A percentile compares a stretch with the other conserved stretches of the same genome.
These are phyloP conservation scores for Wolfiporia cocos DNA, from an alignment of 1,284 basidiomycete species.

Conservation along the genomic window DNA sequence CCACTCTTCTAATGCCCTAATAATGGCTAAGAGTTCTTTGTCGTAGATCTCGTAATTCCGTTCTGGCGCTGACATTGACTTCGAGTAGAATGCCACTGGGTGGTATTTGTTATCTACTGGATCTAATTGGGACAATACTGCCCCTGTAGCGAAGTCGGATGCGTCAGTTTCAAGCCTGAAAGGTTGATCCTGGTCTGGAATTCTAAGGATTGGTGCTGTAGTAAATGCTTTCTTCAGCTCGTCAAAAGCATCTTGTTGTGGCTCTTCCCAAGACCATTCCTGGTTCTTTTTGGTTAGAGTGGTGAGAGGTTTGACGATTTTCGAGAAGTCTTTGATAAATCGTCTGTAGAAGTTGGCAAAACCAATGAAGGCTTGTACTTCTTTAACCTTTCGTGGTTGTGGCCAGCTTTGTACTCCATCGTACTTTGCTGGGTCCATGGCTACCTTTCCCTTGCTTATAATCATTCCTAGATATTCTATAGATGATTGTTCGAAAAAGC, in stretches of 20 bases:
- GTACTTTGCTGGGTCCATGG: constrained; percentile 32
- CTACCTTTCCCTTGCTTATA: constrained; percentile 19
- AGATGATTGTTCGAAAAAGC: constrained; percentile 23
- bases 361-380: constrained; percentile 27
- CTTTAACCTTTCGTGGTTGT: constrained; percentile 16
- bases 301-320: constrained; percentile 23
- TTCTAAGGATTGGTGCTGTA: background rate
- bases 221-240: background rate
- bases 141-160: background rate
- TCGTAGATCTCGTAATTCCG: constrained; percentile 23
- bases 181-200: background rate
- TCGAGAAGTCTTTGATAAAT: constrained; percentile 21
- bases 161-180: background rate
- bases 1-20: constrained; percentile 27
- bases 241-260: background rate
- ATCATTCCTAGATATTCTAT: constrained; percentile 35
- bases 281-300: constrained; percentile 9
- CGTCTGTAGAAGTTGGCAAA: constrained; percentile 4
- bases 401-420: constrained; percentile 29
- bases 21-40: constrained; percentile 20
- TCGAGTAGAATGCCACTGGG: background rate
- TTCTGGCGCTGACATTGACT: background rate
- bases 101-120: background rate
- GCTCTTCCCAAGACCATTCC: background rate
- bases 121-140: background rate